Evolutionary conservation across 768 basidiomycete species (phyloP), one percentile per base, ranked within the genome.

Genomic region (Lanmaoa pseudosensibilis): DNA sequence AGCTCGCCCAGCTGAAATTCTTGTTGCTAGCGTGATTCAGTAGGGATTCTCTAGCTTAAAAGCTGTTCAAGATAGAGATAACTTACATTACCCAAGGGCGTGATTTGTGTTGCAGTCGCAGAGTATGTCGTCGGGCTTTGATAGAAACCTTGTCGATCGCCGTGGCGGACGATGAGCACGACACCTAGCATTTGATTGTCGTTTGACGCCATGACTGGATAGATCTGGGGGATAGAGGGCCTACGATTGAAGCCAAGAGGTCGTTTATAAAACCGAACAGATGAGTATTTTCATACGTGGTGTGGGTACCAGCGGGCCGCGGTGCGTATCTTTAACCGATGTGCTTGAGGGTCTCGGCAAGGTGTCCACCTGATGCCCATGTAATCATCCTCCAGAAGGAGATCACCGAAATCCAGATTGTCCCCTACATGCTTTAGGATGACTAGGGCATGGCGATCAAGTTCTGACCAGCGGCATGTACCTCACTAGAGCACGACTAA

Each of bases 131-230:
- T 73, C 9, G 85, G 84, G 63, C 76, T 70, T 67, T 88, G 87
- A 68, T 86, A 88, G 64, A 88, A 88, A 0, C 84, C 85, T 69
- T 73, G 71, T 38, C 84, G 81, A 65, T 86, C 85, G 13, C 84
- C 84, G 60, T 86, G 85, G 52, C 85, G 78, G 34, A 78, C 66
- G 49, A 86, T 67, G 39, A 86, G 65, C n/a, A 86, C 78, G 23
- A 80, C 82, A 41, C 85, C 84, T 8, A 86, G 69, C 27, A 85
- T 61, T 54, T 73, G 67, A 54, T 70, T 62, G 49, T 64, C 50
- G 38, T 23, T 41, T 4, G 67, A 58, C 13, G 57, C 21, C 66
- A 67, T 67, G 50, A 15, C 46, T 41, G 2, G 41, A 45, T n/a
- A 12, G 8, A 47, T 12, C n/a, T 40, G 41, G 10, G 38, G 46